Evolutionary conservation across 805 yeast species (phyloP), one percentile per base, ranked within the genome.

Genomic region (Lachancea quebecensis): DNA sequence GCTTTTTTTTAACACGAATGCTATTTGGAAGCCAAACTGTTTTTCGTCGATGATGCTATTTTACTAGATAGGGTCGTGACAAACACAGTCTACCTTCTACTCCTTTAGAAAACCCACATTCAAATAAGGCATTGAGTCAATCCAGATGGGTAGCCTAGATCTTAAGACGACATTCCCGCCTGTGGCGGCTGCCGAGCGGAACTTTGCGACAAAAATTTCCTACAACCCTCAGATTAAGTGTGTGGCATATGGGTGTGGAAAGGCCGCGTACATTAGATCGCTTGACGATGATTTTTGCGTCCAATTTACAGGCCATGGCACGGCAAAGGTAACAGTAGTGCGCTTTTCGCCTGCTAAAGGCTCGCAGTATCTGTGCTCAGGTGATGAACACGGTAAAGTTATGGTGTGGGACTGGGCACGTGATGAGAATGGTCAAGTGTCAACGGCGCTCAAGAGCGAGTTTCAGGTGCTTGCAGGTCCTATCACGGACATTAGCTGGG

Each of bases 361-460:
- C 10, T 97, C 99, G 1, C 83, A 73, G 65, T 91, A 86, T 65
- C 70, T 91, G 28, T 96, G 95, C 1, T 83, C 95, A 2, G 98
- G 96, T 39, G 99, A 91, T 60, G 87, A 80, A 54, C 67, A 82
- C n/a, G 99, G 99, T 27, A 77, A 77, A 49, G 95, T 91, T 37
- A 83, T 85, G 53, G 79, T 93, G 38, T 91, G 98, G 96, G 95
- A 88, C 14, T 62, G 66, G 65, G 29, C 47, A 56, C 65, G 73
- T 27, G 75, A 73, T 18, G 74, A 75, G 15, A 78, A 76, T 30
- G 21, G 14, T 2, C 9, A 11, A 6, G 54, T 49, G 74, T 55
- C 33, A 10, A 54, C 81, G 44, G 60, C 72, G 17, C 66, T 86
- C 39, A 91, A 91, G 66, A 82, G 89, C 46, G 95, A 89, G 55